phyloP scores from a whole-genome alignment of 352 stramenopile species.

The Phytophthora megakarya region DNA sequence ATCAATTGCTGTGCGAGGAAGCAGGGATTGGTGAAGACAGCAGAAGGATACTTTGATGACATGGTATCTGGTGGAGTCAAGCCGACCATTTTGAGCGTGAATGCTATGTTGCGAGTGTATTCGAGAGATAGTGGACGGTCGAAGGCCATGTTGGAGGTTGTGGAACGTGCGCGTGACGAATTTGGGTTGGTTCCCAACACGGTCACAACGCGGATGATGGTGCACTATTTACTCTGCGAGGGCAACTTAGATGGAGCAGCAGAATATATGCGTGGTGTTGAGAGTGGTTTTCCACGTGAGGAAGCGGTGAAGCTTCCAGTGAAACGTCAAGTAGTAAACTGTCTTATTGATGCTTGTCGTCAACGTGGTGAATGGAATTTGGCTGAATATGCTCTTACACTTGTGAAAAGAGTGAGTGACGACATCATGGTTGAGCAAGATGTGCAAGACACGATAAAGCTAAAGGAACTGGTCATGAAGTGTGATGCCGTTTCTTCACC shows the following conservation, averaged over 20 bases:
- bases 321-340: constrained; percentile 38
- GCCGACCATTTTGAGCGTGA: constrained; percentile 51
- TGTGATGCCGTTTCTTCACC: constrained; percentile 23
- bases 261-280: constrained; percentile 33
- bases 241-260: constrained; percentile 30
- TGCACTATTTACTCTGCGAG: constrained; percentile 52
- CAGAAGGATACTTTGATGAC: constrained; percentile 51
- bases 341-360: constrained; percentile 57
- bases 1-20: constrained; percentile 72
- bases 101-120: constrained; percentile 73
- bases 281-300: constrained; percentile 12
- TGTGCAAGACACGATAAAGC: constrained; percentile 6
- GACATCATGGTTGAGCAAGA: background rate
- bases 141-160: constrained; percentile 35
- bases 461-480: constrained; percentile 23
- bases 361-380: constrained; percentile 46
- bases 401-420: constrained; percentile 13
- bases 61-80: constrained; percentile 45
- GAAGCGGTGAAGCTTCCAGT: constrained; percentile 20
- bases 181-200: constrained; percentile 46
- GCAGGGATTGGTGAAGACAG: constrained; percentile 34
- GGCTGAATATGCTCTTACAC: constrained; percentile 21
- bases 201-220: constrained; percentile 51
- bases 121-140: constrained; percentile 40
- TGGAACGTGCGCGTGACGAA: constrained; percentile 36